These are phyloP conservation scores for Daldinia sp. DNA, from an alignment of 2,329 filamentous ascomycete species.

Conservation along the genomic window DNA sequence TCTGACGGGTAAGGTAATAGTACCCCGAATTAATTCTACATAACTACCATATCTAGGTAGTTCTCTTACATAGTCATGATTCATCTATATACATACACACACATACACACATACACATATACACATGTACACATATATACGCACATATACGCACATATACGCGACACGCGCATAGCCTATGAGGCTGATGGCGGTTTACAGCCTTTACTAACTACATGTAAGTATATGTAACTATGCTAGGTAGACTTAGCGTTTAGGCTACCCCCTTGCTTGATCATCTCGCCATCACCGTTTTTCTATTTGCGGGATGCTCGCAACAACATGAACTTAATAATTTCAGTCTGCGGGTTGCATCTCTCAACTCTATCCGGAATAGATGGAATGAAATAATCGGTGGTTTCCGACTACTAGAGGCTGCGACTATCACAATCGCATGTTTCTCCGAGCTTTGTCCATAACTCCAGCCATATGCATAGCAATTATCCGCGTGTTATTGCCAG, in stretches of 20 bases:
- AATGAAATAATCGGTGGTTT: conserved; percentile 3
- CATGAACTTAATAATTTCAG: conserved; percentile 1
- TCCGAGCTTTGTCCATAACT: conserved; percentile 39
- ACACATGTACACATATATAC: not conserved
- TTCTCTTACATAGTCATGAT: not conserved
- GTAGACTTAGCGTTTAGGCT: conserved; percentile 8
- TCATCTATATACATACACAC: not conserved
- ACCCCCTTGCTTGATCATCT: conserved; percentile 28
- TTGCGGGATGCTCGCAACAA: conserved; percentile 19
- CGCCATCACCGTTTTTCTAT: conserved; percentile 28
- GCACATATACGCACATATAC: conserved; percentile 1
- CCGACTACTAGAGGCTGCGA: not conserved
- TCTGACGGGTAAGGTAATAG: conserved; percentile 22
- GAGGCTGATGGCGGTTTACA: not conserved
- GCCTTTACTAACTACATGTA: conserved; percentile 7
- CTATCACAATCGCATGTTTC: conserved; percentile 15
- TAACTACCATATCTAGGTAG: not conserved
- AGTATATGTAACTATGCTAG: not conserved
- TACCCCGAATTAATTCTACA: conserved; percentile 20
- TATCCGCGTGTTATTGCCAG: conserved; percentile 42
- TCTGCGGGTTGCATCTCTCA: not conserved
- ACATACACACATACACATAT: not conserved
- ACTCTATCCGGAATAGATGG: not conserved
- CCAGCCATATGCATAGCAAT: conserved; percentile 23
- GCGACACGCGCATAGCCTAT: conserved; percentile 32